Evolutionary conservation across 805 yeast genomes (phyloP), one percentile per base, ranked within the genome.

Genomic region (Monosporozyma unispora): DNA sequence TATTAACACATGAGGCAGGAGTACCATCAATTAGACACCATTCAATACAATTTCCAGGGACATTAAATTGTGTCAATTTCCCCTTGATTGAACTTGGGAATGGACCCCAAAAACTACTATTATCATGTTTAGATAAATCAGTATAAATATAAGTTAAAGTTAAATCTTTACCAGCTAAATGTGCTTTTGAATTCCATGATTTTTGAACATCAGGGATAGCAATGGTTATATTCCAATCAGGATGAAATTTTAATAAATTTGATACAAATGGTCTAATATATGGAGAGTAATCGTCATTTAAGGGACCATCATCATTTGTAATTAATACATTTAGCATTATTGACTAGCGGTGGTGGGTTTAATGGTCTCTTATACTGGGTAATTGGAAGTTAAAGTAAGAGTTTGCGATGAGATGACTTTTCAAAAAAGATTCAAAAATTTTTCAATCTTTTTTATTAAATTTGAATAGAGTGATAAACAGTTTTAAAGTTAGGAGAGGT

Each of bases 101-200:
- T 0, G 93, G 95, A 0, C 95, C 96, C 58, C 70, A 73, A 64
- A 64, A 87, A 18, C 72, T 70, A 11, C 9, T 19, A 62, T 75
- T 79, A 50, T 74, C 81, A 18, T 67, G 62, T 14, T 72, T 64
- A 0, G 78, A 73, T 18, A 85, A 76, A 16, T 57, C 52, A 7
- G 69, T 62, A 58, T 86, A 86, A n/a, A 84, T 72, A 61, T 79
- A 86, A 2, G 78, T 71, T 1, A 84, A 78, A 2, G 78, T 69
- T 39, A 84, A 70, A 25, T 79, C 76, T 54, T 77, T 75, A 6
- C 88, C 91, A 0, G 95, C 95, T 60, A 93, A 81, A 70, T 90
- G 97, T 5, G 99, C 98, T 66, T 93, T 93, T 35, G 96, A 96
- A 50, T 89, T 91, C 99, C 99, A 93, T 12, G 97, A 90, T 57